A percentile compares a stretch with the other conserved stretches of the same genome.
Evolutionary conservation across 495 filamentous ascomycete genomes (phyloP).

Genomic region (Tuber magnatum): DNA sequence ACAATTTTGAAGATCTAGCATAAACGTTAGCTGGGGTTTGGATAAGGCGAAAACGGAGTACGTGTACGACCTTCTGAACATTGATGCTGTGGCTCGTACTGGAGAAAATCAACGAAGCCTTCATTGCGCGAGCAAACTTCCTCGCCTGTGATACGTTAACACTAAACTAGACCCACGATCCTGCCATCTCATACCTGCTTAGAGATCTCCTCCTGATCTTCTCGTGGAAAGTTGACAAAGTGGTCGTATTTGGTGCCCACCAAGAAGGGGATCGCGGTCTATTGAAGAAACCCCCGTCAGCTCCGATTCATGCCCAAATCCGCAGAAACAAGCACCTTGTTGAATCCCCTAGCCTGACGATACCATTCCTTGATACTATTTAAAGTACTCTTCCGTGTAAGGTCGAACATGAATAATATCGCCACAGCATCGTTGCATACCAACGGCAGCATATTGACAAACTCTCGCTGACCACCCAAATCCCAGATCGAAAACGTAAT

Average conservation of each 20-base stretch:
- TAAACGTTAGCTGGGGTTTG: not conserved
- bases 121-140: conserved; percentile 96
- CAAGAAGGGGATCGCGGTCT: conserved; percentile 90
- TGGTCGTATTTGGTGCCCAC: conserved; percentile 98
- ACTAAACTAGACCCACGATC: conserved; percentile 43
- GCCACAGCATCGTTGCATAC: conserved; percentile 98
- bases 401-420: conserved; percentile 98
- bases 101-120: conserved; percentile 92
- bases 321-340: conserved; percentile 51
- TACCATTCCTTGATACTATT: conserved; percentile 99
- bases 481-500: conserved; percentile 99
- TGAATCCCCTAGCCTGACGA: conserved; percentile 92
- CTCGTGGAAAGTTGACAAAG: conserved; percentile 93
- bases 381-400: conserved; percentile 93
- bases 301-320: not conserved
- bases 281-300: not conserved
- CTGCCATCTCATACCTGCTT: conserved; percentile 51
- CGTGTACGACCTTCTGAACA: conserved; percentile 76
- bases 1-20: conserved; percentile 97
- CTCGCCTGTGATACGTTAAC: conserved; percentile 58
- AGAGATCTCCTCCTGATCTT: conserved; percentile 97
- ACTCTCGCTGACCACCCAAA: conserved; percentile 93
- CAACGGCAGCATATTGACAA: conserved; percentile 97
- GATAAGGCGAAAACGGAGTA: not conserved
- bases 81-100: conserved; percentile 99